Conservation (phyloP, 2,329 filamentous ascomycete genomes). For the Cytospora mali region DNA sequence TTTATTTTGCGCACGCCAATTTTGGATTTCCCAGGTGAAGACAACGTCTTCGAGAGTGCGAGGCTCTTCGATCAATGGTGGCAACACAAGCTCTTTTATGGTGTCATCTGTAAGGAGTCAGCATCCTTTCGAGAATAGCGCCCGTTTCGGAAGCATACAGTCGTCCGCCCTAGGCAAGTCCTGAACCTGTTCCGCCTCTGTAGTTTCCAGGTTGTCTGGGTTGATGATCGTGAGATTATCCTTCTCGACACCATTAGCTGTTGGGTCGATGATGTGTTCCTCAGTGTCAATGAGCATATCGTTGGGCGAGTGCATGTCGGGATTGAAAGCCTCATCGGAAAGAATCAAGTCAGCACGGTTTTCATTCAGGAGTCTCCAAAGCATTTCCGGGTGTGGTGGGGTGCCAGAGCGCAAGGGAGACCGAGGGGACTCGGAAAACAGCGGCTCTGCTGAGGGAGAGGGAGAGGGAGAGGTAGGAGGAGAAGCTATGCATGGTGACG, state of each 20-base stretch:
- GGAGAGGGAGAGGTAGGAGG: constrained; percentile 14
- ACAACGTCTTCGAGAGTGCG: constrained; percentile 75
- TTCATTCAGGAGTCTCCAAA: constrained; percentile 16
- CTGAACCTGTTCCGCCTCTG: constrained; percentile 51
- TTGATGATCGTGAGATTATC: constrained; percentile 58
- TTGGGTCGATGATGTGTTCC: constrained; percentile 52
- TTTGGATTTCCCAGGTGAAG: constrained; percentile 84
- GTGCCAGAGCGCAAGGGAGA: constrained; percentile 10
- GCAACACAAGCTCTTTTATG: constrained; percentile 80
- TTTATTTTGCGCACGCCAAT: constrained; percentile 76
- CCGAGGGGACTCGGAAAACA: constrained; percentile 9
- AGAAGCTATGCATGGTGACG: constrained; percentile 40
- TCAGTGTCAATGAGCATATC: constrained; percentile 59
- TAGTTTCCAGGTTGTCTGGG: constrained; percentile 54
- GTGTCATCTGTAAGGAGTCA: constrained; percentile 65
- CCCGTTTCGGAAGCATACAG: constrained; percentile 44
- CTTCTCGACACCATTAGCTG: constrained; percentile 51
- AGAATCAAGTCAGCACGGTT: constrained; percentile 33
- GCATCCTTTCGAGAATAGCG: constrained; percentile 23
- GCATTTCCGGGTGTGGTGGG: constrained; percentile 11
- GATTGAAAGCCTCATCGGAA: constrained; percentile 51
- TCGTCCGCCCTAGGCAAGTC: constrained; percentile 55
- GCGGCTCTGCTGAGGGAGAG: constrained; percentile 11
- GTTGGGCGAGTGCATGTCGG: constrained; percentile 55
- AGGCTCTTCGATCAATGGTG: constrained; percentile 72